Evolutionary conservation across 176 grass and related monocot genomes (phyloP).

Genomic region (Stipa capillata): DNA sequence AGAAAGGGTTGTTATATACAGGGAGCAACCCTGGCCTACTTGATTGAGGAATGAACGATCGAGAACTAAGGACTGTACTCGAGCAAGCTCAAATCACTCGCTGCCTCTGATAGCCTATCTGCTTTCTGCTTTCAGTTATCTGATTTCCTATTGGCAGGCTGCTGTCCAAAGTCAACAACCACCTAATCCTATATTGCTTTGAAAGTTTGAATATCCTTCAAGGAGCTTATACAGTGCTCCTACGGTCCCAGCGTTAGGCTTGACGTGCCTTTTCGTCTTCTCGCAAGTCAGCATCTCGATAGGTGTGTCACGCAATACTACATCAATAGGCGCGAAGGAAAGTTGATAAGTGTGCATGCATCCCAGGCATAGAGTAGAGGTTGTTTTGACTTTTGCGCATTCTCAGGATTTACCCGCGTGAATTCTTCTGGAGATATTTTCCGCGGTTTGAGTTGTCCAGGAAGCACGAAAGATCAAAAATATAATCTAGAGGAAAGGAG

Average conservation of each 20-base stretch:
- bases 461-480: too few species aligned
- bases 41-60: conserved; percentile 9
- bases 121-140: conserved; percentile 9
- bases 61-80: background rate
- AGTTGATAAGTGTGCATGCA: background rate
- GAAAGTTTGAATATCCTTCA: background rate
- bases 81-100: background rate
- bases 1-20: background rate
- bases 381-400: background rate
- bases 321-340: background rate
- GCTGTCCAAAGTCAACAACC: background rate
- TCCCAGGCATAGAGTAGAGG: background rate
- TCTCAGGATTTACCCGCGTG: background rate
- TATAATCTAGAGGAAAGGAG: too few species aligned
- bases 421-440: background rate
- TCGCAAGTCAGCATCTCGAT: too few species aligned
- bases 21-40: background rate
- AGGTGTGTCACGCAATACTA: background rate
- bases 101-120: conserved; percentile 13
- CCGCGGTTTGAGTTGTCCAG: too few species aligned
- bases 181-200: background rate
- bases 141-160: background rate
- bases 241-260: too few species aligned
- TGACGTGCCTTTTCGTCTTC: background rate
- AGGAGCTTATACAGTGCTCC: too few species aligned